Base-by-base conservation (phyloP, 129 eudicot genomes). In the Ambrosia trifida region DNA sequence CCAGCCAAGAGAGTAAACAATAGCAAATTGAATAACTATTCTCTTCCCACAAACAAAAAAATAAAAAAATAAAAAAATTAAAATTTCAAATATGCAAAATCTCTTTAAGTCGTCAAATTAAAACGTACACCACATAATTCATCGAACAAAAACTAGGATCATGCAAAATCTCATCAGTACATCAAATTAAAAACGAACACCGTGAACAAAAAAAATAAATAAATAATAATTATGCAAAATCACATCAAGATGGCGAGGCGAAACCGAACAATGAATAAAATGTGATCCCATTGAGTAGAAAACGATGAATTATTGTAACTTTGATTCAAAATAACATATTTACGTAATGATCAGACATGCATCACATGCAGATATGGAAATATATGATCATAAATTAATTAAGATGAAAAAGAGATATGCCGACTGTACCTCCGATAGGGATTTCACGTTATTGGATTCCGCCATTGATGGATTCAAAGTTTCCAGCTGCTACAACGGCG, bases 351-450 rank as follows among this genome's bases (percentile, higher is more conserved):
- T 62, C 68, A 16, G 35, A 43, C 14, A 67, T 28, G 3, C 14
- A 64, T 64, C 14, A 18, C 46, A 20, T 63, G 2, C 0, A 49
- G 20, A 41, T 9, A 61, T 7, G 12, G 4, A 49, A 18, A 52
- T 7, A 40, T 11, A 52, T 35, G 20, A 0, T 10, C 4, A 35
- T 11, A 12, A 19, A n/a, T n/a, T n/a, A n/a, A n/a, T n/a, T n/a
- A n/a, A 35, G 31, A 33, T 20, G 7, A 19, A 13, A n/a, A 49
- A 16, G n/a, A n/a, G n/a, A n/a, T n/a, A n/a, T n/a, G n/a, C n/a
- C n/a, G 32, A 57, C 12, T 38, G 54, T 64, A 75, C 79, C 79
- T 75, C 72, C 1, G 72, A 53, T 11, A 75, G 79, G 33, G 79
- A 75, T 65, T 75, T 75, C 41, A 61, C 61, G 33, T 60, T 31